A percentile compares a stretch with the other conserved stretches of the same genome.
These are phyloP conservation scores for Dictyostelium intermedium DNA, from an alignment of 78 protist species.

Conservation along the genomic window DNA sequence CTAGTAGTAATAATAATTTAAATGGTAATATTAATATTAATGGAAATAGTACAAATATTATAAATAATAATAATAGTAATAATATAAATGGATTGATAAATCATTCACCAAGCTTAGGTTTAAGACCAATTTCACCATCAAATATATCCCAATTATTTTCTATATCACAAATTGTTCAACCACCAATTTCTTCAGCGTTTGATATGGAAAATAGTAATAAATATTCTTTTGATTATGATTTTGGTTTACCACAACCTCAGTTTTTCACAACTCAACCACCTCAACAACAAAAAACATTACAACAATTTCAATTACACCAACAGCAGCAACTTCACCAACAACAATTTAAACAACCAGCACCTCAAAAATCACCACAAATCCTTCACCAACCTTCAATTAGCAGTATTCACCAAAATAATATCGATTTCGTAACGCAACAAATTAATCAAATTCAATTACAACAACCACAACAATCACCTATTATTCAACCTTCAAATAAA, in stretches of 20 bases:
- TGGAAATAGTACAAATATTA: background rate
- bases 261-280: conserved; percentile 4
- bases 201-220: conserved; percentile 31
- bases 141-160: conserved; percentile 49
- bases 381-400: background rate
- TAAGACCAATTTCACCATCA: conserved; percentile 69
- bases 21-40: background rate
- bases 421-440: conserved; percentile 11
- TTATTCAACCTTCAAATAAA: background rate
- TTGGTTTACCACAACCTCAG: conserved; percentile 25
- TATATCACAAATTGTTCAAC: conserved; percentile 15
- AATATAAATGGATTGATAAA: background rate
- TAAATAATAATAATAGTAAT: background rate
- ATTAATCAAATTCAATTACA: conserved; percentile 3
- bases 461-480: conserved; percentile 56
- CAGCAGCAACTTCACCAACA: conserved; percentile 30
- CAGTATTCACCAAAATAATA: background rate
- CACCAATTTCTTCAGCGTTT: background rate
- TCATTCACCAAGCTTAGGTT: conserved; percentile 25
- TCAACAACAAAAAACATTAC: conserved; percentile 28
- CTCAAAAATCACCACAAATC: background rate
- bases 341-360: background rate
- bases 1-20: too few species aligned
- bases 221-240: conserved; percentile 14
- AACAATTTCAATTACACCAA: conserved; percentile 4